Evolutionary conservation across 805 yeast genomes (phyloP).

Genomic region (Candida sphagnicola): DNA sequence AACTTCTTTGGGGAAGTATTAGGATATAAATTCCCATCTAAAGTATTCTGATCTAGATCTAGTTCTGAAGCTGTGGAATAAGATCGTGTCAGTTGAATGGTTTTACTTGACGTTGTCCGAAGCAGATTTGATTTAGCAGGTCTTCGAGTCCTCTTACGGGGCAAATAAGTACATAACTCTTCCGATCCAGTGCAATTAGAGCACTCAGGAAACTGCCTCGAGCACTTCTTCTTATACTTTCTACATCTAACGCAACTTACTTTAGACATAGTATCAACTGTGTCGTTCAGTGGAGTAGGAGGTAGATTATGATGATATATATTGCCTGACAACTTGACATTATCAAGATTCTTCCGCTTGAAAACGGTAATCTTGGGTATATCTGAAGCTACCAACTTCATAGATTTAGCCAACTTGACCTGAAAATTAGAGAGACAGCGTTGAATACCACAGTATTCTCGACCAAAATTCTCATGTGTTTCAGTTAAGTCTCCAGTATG

Average conservation of each 20-base stretch:
- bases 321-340: conserved; percentile 8
- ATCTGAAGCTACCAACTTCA: not conserved
- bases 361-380: conserved; percentile 18
- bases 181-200: conserved; percentile 25
- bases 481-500: not conserved
- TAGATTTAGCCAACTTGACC: conserved; percentile 1
- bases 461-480: not conserved
- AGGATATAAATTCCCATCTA: too few relatives aligned
- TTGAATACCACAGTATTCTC: not conserved
- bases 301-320: conserved; percentile 18
- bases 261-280: conserved; percentile 18
- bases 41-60: too few relatives aligned
- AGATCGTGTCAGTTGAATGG: too few relatives aligned
- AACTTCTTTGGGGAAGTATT: not conserved
- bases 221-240: conserved; percentile 26
- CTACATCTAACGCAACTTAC: conserved; percentile 30
- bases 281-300: conserved; percentile 16
- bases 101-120: too few relatives aligned
- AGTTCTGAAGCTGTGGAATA: too few relatives aligned
- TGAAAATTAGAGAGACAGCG: not conserved
- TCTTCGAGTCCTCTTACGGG: conserved; percentile 13
- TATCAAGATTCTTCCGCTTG: conserved; percentile 22
- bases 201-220: conserved; percentile 29
- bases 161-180: conserved; percentile 23
- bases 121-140: not conserved